Percentiles rank a stretch among this genome's conserved stretches.
These are phyloP conservation scores for Epichloe brachyelytri DNA, from an alignment of 2,329 filamentous ascomycete species.

Conservation along the genomic window DNA sequence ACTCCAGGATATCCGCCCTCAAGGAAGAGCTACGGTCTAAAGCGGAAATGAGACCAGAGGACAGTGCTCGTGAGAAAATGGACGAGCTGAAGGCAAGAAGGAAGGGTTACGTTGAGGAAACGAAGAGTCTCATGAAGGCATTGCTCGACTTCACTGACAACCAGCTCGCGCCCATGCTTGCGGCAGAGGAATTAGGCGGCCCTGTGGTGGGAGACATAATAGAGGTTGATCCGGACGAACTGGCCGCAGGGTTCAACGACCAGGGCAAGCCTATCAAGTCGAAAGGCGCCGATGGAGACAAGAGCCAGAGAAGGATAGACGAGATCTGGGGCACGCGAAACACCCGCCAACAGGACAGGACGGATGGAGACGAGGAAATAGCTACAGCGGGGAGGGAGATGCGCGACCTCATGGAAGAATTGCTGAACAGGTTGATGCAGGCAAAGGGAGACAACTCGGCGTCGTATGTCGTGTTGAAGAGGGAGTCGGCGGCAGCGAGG, in stretches of 20 bases:
- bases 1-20: conserved; percentile 46
- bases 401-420: conserved; percentile 44
- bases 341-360: conserved; percentile 8
- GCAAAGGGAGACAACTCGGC: conserved; percentile 40
- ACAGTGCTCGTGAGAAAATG: conserved; percentile 51
- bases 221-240: conserved; percentile 46
- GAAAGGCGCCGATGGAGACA: conserved; percentile 30
- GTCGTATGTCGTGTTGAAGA: conserved; percentile 43
- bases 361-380: conserved; percentile 30
- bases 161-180: conserved; percentile 60
- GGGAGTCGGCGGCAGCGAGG: conserved; percentile 49
- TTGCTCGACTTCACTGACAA: conserved; percentile 60
- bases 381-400: conserved; percentile 43
- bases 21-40: conserved; percentile 42
- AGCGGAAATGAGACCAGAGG: conserved; percentile 44
- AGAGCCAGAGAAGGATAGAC: conserved; percentile 47
- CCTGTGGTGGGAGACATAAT: conserved; percentile 67
- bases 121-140: conserved; percentile 45
- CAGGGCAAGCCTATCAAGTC: conserved; percentile 43
- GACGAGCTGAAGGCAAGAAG: conserved; percentile 46
- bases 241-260: conserved; percentile 46
- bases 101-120: conserved; percentile 46
- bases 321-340: conserved; percentile 42
- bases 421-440: conserved; percentile 45
- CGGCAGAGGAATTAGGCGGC: conserved; percentile 71